Conservation (phyloP, 495 filamentous ascomycete genomes). For the Sordaria brevicollis region DNA sequence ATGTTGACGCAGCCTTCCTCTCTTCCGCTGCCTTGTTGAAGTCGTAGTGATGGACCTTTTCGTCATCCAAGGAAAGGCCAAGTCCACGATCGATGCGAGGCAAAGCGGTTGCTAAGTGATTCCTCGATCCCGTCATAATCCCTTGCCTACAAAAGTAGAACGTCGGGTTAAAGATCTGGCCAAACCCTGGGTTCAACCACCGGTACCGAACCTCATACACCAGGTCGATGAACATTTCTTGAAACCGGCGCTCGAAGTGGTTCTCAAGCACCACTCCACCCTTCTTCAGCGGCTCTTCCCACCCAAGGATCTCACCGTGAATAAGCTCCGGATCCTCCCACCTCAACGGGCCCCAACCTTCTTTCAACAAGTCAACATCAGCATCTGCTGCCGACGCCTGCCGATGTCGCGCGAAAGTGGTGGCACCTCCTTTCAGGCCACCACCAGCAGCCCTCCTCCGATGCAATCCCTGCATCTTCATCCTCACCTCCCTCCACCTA, state of each 20-base stretch:
- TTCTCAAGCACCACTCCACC: neutral
- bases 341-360: too few species aligned
- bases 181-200: neutral
- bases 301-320: neutral
- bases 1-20: neutral
- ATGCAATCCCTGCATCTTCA: too few species aligned
- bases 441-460: too few species aligned
- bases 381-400: too few species aligned
- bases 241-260: neutral
- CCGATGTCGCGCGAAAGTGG: too few species aligned
- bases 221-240: neutral
- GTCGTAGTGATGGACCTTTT: neutral
- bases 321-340: neutral
- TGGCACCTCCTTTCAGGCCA: too few species aligned
- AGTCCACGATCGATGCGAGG: neutral
- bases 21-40: neutral
- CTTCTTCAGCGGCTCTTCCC: neutral
- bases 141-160: neutral
- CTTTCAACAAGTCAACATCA: too few species aligned
- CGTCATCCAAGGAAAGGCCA: neutral
- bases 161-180: neutral
- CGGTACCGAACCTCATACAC: neutral
- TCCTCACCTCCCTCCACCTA: too few species aligned
- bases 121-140: neutral
- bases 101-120: neutral